phyloP scores from a whole-genome alignment of 306 rosid genomes.

The Prunus campanulata region DNA sequence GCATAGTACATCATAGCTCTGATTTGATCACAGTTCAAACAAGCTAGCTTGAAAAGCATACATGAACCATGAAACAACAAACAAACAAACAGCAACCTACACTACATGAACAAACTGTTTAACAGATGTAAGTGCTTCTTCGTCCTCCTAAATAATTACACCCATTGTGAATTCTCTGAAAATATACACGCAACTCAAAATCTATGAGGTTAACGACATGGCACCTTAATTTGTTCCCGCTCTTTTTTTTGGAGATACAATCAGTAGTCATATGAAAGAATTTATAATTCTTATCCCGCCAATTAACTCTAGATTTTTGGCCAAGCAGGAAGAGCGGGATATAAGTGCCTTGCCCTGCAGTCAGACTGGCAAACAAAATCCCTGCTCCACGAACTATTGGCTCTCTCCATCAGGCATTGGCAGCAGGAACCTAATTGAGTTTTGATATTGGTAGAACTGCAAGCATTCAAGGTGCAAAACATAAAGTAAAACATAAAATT shows the following conservation, averaged over 20 bases:
- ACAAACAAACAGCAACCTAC: no score
- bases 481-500: not conserved
- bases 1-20: no score
- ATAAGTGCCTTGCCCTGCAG: not conserved
- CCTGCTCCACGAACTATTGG: not conserved
- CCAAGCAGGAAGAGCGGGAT: no score
- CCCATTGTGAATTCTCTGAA: not conserved
- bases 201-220: not conserved
- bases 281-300: no score
- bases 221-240: not conserved
- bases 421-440: slow-evolving; percentile 20
- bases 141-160: not conserved
- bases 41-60: no score
- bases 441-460: slow-evolving; percentile 38
- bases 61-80: no score
- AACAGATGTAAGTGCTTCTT: not conserved
- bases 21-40: no score
- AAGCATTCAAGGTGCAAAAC: not conserved
- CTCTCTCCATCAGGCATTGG: slow-evolving; percentile 12
- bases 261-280: no score
- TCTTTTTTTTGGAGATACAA: not conserved
- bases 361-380: not conserved
- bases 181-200: not conserved
- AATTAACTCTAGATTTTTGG: no score
- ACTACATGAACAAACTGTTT: no score